Evolutionary conservation across 2,329 filamentous ascomycete species (phyloP).

Genomic region (Cordyceps fumosorosea): DNA sequence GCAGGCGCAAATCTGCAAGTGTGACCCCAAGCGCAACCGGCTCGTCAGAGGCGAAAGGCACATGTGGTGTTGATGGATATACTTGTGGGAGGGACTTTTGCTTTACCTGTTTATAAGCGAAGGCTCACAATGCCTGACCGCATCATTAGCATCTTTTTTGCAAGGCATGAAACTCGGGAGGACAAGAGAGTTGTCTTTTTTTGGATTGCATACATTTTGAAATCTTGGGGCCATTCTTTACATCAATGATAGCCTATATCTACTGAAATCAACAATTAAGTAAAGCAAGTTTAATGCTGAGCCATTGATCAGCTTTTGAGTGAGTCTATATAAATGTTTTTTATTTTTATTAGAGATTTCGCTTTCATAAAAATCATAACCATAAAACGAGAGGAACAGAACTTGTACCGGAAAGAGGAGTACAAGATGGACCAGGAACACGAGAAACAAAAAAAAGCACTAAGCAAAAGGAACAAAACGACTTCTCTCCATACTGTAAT

Average conservation of each 20-base stretch:
- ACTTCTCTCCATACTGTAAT: not conserved
- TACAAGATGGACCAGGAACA: not conserved
- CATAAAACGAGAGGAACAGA: not conserved
- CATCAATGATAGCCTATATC: not conserved
- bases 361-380: conserved; percentile 8
- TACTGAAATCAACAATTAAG: not conserved
- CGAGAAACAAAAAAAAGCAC: not conserved
- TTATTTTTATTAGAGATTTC: conserved; percentile 9
- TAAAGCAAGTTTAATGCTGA: not conserved
- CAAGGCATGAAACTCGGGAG: not conserved
- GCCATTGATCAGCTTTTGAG: not conserved
- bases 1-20: not conserved
- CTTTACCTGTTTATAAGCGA: conserved; percentile 44
- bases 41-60: conserved; percentile 33
- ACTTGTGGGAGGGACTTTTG: conserved; percentile 53
- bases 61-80: conserved; percentile 51
- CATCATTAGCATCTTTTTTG: not conserved
- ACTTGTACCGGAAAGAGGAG: not conserved
- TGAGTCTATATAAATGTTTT: not conserved
- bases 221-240: not conserved
- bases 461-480: not conserved
- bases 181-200: not conserved
- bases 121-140: not conserved
- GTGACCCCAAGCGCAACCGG: not conserved
- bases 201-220: conserved; percentile 6